These are phyloP conservation scores for Nymphaea colorata DNA, from an alignment of 164 flowering plant genomes.

Conservation along the genomic window DNA sequence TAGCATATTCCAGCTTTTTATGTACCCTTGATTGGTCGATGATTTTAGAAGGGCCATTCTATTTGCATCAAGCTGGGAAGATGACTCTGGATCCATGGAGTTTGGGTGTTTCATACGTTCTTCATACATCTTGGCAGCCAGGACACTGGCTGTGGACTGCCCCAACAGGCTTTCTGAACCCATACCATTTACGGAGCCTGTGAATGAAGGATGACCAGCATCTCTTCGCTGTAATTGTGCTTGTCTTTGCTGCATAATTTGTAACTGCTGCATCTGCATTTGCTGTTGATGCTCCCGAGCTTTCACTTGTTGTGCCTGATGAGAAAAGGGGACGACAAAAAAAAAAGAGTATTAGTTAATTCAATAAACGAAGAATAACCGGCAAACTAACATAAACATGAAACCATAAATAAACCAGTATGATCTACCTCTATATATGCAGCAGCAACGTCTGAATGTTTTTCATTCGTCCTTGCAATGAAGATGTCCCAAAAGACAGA, in stretches of 20 bases:
- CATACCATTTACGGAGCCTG: conserved; percentile 35
- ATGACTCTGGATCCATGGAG: conserved; percentile 52
- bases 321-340: background rate
- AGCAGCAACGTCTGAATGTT: conserved; percentile 61
- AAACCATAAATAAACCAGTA: background rate
- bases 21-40: conserved; percentile 59
- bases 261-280: conserved; percentile 57
- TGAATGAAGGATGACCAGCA: conserved; percentile 41
- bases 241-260: conserved; percentile 49
- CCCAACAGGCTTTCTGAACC: conserved; percentile 49
- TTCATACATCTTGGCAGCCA: conserved; percentile 59
- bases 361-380: background rate
- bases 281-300: conserved; percentile 44
- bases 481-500: conserved; percentile 73
- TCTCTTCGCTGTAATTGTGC: conserved; percentile 46
- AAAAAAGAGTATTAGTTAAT: background rate
- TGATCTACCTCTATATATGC: conserved; percentile 52
- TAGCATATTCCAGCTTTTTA: background rate
- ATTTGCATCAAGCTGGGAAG: conserved; percentile 63
- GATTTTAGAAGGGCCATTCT: conserved; percentile 77
- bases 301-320: conserved; percentile 41
- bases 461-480: conserved; percentile 58
- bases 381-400: background rate
- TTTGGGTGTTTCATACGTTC: conserved; percentile 54
- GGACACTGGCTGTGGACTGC: conserved; percentile 46